These are phyloP conservation scores for Mucor irregularis DNA, from an alignment of 371 early-diverging fungal species.

Conservation along the genomic window DNA sequence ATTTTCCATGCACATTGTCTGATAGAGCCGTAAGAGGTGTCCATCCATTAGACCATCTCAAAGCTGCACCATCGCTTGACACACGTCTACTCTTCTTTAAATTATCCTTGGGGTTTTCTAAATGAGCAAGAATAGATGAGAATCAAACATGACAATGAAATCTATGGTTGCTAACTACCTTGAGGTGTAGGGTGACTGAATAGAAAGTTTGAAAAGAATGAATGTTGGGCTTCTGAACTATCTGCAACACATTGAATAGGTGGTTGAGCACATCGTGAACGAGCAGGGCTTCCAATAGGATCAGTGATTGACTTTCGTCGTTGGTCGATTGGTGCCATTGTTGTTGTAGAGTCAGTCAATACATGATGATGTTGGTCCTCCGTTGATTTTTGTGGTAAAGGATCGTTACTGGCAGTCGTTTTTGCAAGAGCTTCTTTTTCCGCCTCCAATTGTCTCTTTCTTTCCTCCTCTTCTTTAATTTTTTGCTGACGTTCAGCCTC, in stretches of 20 bases:
- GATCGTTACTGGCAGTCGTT: slow-evolving; percentile 4
- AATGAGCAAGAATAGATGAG: not conserved
- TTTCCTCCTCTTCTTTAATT: slow-evolving; percentile 44
- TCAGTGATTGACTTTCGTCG: slow-evolving; percentile 23
- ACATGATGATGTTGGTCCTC: not conserved
- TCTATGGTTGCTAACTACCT: too few relatives aligned
- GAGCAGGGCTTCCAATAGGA: slow-evolving; percentile 27
- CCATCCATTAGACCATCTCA: slow-evolving; percentile 35
- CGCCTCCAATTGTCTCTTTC: slow-evolving; percentile 18
- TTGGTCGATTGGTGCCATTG: slow-evolving; percentile 22
- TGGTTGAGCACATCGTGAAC: not conserved
- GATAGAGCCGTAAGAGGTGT: slow-evolving; percentile 35
- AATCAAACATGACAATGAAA: too few relatives aligned
- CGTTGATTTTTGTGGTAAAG: not conserved
- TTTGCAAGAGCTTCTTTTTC: slow-evolving; percentile 34
- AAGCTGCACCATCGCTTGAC: not conserved
- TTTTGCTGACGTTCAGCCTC: slow-evolving; percentile 51
- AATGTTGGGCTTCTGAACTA: slow-evolving; percentile 16
- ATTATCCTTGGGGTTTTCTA: not conserved
- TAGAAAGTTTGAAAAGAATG: slow-evolving; percentile 40
- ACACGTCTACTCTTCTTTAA: slow-evolving; percentile 1
- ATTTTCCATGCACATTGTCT: slow-evolving; percentile 36
- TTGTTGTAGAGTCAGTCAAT: not conserved
- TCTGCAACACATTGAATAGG: not conserved
- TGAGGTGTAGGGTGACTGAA: slow-evolving; percentile 41